Evolutionary conservation across 2,329 filamentous ascomycete species (phyloP), one percentile per base, ranked within the genome.

Genomic region (Colletotrichum aenigma): DNA sequence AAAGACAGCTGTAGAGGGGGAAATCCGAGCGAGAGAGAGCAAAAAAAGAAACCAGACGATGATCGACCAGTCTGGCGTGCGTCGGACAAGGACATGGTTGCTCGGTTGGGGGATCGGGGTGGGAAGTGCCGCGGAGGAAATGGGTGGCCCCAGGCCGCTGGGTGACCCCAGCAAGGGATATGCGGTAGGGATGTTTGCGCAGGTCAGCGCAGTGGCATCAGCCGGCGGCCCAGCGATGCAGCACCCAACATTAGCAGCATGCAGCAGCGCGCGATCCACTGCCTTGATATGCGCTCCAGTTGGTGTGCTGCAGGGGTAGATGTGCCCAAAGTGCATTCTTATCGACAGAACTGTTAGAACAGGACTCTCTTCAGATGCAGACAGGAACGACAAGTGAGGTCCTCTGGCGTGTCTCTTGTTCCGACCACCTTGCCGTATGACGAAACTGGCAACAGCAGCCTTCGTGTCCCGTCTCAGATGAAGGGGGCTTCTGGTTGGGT

Each of bases 131-230:
- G n/a, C n/a, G 48, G 18, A 32, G 32, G 43, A 38, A 52, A 34
- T 26, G 67, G 34, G 52, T 32, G 64, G 32, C 56, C 30, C 73
- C 73, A 68, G 43, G 21, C 62, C 32, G 34, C 24, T 73, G 73
- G 73, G 43, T 60, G 65, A 64, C 69, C 69, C 64, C 43, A 36
- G 70, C 43, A 67, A 75, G 64, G 73, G 70, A 65, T 64, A 32
- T 38, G 48, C n/a, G 66, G 66, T 70, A 74, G 66, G 66, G 71
- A 56, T 74, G n/a, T 28, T 38, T 2, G 56, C 56, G 56, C 24
- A 30, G 24, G 28, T 15, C 36, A 52, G 26, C 36, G 36, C 36
- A 18, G 36, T 38, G 34, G 34, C 34, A 38, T 52, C 28, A 67
- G 65, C 55, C 55, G 26, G n/a, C 8, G 18, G 15, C 10, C 43